Evolutionary conservation across 257 asterid species (phyloP).

Genomic region (Solanum paucissectum): DNA sequence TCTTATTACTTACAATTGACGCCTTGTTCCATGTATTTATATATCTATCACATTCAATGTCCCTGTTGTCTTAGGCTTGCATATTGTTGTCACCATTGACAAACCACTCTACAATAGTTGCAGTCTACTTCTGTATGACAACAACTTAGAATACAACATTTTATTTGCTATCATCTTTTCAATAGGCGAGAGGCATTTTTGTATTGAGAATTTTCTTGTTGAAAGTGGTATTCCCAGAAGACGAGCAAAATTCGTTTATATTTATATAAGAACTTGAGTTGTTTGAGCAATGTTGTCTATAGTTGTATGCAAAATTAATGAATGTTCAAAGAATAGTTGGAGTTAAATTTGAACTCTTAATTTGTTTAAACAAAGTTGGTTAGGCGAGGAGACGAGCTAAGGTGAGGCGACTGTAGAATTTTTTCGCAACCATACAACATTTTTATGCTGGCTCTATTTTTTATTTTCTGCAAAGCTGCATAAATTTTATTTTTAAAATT

Average conservation of each 20-base stretch:
- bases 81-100: background rate
- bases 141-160: background rate
- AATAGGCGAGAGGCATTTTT: background rate
- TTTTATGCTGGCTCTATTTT: background rate
- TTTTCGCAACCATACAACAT: background rate
- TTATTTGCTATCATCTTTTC: background rate
- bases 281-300: background rate
- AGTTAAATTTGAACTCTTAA: too few relatives aligned
- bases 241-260: background rate
- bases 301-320: background rate
- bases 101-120: background rate
- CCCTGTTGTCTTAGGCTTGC: background rate
- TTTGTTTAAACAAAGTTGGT: background rate
- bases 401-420: background rate
- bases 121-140: background rate
- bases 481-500: too few relatives aligned
- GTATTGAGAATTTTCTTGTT: background rate
- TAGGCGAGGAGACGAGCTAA: background rate
- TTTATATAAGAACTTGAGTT: background rate
- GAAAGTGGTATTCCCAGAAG: background rate
- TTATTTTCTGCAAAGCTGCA: background rate
- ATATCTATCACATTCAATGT: background rate
- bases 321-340: background rate
- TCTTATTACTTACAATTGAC: background rate
- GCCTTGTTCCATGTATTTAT: too few relatives aligned